Evolutionary conservation across 2,329 filamentous ascomycete species (phyloP).

Genomic region (Ceratocystis lukuohia): DNA sequence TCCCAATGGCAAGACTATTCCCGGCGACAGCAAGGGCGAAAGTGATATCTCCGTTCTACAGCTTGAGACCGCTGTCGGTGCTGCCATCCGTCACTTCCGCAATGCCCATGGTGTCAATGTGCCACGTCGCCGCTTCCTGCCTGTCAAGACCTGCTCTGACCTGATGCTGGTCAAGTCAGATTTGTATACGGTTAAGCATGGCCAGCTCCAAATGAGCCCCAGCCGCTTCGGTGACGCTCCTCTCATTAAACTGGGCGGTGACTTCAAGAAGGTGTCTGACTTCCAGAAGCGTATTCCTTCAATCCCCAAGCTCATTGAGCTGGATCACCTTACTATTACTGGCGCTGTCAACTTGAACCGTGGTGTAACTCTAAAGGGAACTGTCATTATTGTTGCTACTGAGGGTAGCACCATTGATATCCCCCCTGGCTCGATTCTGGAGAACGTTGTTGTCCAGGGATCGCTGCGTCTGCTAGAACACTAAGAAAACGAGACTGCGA

Average conservation of each 20-base stretch:
- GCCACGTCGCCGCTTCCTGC: slow-evolving; percentile 91
- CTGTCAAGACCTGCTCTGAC: slow-evolving; percentile 99
- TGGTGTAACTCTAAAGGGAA: slow-evolving; percentile 91
- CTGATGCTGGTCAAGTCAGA: slow-evolving; percentile 99
- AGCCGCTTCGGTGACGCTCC: slow-evolving; percentile 93
- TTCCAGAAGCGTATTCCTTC: slow-evolving; percentile 79
- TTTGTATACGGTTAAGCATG: slow-evolving; percentile 96
- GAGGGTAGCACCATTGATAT: slow-evolving; percentile 97
- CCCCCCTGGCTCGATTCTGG: slow-evolving; percentile 87
- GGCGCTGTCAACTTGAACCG: slow-evolving; percentile 94
- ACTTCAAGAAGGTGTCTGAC: slow-evolving; percentile 99
- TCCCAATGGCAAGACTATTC: slow-evolving; percentile 96
- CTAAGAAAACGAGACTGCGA: slow-evolving; percentile 27
- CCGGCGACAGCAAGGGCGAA: slow-evolving; percentile 98
- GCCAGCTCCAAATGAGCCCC: slow-evolving; percentile 91
- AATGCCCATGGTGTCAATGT: slow-evolving; percentile 99
- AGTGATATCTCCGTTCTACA: slow-evolving; percentile 95
- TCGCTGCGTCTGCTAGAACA: slow-evolving; percentile 66
- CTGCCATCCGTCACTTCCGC: slow-evolving; percentile 95
- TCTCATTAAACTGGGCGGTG: slow-evolving; percentile 93
- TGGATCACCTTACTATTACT: slow-evolving; percentile 93
- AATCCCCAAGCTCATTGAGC: slow-evolving; percentile 81
- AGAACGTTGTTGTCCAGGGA: slow-evolving; percentile 98
- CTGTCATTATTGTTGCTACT: slow-evolving; percentile 96
- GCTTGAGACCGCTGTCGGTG: slow-evolving; percentile 96